Conservation (phyloP, 345 rosid genomes). For the Stellera chamaejasme region DNA sequence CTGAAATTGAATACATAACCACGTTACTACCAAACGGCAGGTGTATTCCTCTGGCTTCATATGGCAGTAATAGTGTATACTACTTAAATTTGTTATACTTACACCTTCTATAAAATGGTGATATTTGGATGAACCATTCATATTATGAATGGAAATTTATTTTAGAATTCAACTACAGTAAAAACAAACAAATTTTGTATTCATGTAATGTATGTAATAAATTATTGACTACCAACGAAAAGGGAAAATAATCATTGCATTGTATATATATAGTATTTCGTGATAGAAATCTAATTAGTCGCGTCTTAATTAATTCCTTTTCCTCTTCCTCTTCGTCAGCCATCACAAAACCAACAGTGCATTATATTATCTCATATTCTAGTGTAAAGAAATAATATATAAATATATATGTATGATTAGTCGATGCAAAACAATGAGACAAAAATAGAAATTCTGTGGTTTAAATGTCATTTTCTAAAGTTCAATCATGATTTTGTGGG, state of each 20-base stretch:
- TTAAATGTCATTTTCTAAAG: conserved; percentile 36
- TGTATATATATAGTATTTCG: background rate
- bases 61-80: background rate
- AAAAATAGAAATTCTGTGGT: conserved; percentile 20
- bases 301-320: background rate
- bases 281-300: background rate
- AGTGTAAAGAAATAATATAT: conserved; percentile 24
- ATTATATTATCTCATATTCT: conserved; percentile 12
- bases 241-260: background rate
- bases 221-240: background rate
- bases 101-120: too few species aligned
- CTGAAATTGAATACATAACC: conserved; percentile 6
- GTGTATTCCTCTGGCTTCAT: background rate
- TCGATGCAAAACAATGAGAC: conserved; percentile 10
- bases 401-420: conserved; percentile 14
- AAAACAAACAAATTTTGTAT: too few species aligned
- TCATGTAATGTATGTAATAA: too few species aligned
- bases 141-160: too few species aligned
- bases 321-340: too few species aligned
- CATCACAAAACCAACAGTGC: conserved; percentile 7
- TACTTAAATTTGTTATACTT: background rate
- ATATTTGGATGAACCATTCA: too few species aligned
- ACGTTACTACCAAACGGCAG: conserved; percentile 22
- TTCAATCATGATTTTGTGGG: too few species aligned
- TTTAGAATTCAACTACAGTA: too few species aligned